Evolutionary conservation across 495 filamentous ascomycete genomes (phyloP), one percentile per base, ranked within the genome.

Genomic region (Aspergillus biplanus): DNA sequence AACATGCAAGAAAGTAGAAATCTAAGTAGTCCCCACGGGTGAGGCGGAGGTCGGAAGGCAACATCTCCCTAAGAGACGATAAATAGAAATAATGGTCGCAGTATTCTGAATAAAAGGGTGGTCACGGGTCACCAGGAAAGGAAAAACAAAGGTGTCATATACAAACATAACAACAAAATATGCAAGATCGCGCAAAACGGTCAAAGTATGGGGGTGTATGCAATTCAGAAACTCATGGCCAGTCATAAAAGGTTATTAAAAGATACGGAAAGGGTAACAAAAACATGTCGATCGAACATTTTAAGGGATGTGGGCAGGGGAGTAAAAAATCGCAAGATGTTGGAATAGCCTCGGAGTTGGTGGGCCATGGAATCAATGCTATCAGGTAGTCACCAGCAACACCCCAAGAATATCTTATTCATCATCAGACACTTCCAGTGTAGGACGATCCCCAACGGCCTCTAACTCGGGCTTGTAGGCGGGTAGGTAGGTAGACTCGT

Each of bases 381-480:
- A 48, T 15, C 39, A 44, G n/a, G 16, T 9, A 35, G 35, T 50
- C 5, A 16, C 12, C 27, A 37, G 33, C 33, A 42, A 44, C 1
- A 32, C 34, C 32, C 9, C 18, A 16, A 16, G 33, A 44, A 46
- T 46, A 15, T 42, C 37, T 73, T 70, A 75, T 59, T 81, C 77
- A 52, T 76, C 69, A 56, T 77, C 73, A 53, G 77, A 76, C 42
- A 65, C 65, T 46, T 74, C 69, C 11, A 73, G 69, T 5, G 69
- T 72, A 58, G 66, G 47, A 31, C 62, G 69, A 65, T 72, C 73
- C 18, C 67, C 52, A 57, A 65, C 61, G 48, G 67, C 68, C 64
- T 80, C 76, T 63, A 82, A 56, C 65, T 80, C 79, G 11, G 76
- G 73, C 56, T 81, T 80, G 33, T 69, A 66, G 0, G 76, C 67